Evolutionary conservation across 2,329 filamentous ascomycete species (phyloP).

Genomic region (Neonectria hederae): DNA sequence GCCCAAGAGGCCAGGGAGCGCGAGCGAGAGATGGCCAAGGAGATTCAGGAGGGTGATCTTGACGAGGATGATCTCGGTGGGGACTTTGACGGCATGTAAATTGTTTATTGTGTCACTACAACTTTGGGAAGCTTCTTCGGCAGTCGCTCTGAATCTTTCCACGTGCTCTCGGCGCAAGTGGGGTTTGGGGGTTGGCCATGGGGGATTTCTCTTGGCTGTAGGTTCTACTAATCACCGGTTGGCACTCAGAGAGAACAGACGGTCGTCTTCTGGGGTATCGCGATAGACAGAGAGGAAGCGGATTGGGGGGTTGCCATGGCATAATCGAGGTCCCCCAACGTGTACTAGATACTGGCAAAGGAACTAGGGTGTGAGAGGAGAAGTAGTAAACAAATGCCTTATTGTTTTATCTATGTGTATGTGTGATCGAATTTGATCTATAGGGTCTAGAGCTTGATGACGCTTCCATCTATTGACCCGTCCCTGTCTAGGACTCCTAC

Average conservation of each 20-base stretch:
- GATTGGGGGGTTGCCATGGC: slow-evolving; percentile 19
- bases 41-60: slow-evolving; percentile 97
- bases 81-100: slow-evolving; percentile 94
- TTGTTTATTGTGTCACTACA: slow-evolving; percentile 28
- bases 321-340: slow-evolving; percentile 27
- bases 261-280: slow-evolving; percentile 24
- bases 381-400: slow-evolving; percentile 27
- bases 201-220: slow-evolving; percentile 28
- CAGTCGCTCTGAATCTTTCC: slow-evolving; percentile 22
- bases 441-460: neutral
- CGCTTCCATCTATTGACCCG: neutral
- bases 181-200: slow-evolving; percentile 5
- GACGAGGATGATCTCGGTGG: slow-evolving; percentile 96
- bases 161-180: slow-evolving; percentile 12
- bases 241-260: slow-evolving; percentile 24
- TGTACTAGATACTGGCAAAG: slow-evolving; percentile 41
- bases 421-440: neutral
- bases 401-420: neutral
- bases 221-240: slow-evolving; percentile 33
- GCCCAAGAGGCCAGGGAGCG: slow-evolving; percentile 97
- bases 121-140: slow-evolving; percentile 16
- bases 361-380: slow-evolving; percentile 11
- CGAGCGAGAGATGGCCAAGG: slow-evolving; percentile 96
- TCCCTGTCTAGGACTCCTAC: no score
- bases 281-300: slow-evolving; percentile 32